Evolutionary conservation across 192 early-diverging fungal genomes (phyloP).

Genomic region (Funneliformis geosporum): DNA sequence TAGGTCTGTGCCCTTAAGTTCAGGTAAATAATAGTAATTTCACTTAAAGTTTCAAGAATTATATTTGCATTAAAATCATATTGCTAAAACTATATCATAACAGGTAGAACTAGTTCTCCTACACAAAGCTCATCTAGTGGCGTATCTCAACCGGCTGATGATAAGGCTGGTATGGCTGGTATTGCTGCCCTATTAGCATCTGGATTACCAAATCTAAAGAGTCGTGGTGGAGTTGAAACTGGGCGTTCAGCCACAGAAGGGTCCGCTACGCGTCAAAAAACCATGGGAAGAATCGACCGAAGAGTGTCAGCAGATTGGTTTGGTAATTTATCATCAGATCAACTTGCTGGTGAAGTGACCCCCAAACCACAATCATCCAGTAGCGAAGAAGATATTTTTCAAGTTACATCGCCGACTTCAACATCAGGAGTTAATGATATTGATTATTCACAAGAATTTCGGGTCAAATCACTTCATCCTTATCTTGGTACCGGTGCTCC

Average conservation of each 20-base stretch:
- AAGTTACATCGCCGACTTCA: neutral
- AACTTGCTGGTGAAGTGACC: slow-evolving; percentile 29
- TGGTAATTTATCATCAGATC: slow-evolving; percentile 47
- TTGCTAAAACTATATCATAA: neutral
- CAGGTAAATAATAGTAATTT: slow-evolving; percentile 28
- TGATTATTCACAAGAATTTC: slow-evolving; percentile 34
- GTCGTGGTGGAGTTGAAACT: slow-evolving; percentile 39
- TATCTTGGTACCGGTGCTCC: slow-evolving; percentile 40
- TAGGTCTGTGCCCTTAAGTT: slow-evolving; percentile 49
- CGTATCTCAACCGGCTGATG: neutral
- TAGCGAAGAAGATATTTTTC: neutral
- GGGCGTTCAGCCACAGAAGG: slow-evolving; percentile 4
- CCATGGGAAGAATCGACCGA: slow-evolving; percentile 36
- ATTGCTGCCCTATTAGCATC: slow-evolving; percentile 65
- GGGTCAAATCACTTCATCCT: slow-evolving; percentile 45
- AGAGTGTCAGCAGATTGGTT: slow-evolving; percentile 55
- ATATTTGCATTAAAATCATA: no score
- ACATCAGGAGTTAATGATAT: slow-evolving; percentile 33
- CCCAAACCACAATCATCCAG: neutral
- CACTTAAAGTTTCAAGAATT: no score
- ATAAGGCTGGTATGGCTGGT: slow-evolving; percentile 30
- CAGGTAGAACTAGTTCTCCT: slow-evolving; percentile 30
- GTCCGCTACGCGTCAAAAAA: neutral
- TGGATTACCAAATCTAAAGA: slow-evolving; percentile 69
- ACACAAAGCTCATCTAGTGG: slow-evolving; percentile 18